Base-by-base conservation (phyloP, 2,329 filamentous ascomycete species). In the Pseudogymnoascus sp. region DNA sequence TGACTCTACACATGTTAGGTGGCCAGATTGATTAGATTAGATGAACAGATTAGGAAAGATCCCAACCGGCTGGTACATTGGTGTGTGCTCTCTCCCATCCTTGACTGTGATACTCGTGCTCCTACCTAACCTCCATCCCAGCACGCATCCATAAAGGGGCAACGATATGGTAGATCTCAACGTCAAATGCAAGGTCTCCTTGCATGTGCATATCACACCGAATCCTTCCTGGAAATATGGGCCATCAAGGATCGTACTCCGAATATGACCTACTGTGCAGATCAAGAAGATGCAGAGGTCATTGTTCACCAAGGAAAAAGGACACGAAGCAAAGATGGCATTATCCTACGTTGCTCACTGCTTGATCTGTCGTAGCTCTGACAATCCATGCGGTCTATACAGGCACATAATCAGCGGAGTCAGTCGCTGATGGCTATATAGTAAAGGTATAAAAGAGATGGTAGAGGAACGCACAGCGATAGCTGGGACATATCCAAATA, bases 161-260 rank as follows among this genome's bases (percentile, higher is more conserved):
- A 33, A 56, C 29, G 10, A 56, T 26, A 33, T 56, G 16, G 50
- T 13, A 19, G 26, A 56, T 56, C 50, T 56, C n/a, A 56, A 56
- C n/a, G 29, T 56, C 8, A 33, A 56, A 19, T 14, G 26, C 24
- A 56, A 33, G n/a, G 31, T n/a, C n/a, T 56, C 8, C 29, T 21
- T 33, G 29, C 26, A 31, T 56, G 29, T 33, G 50, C 50, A 56
- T 26, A 56, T 5, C 50, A 33, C 26, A 56, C 50, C 50, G n/a
- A 56, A 56, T 56, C 50, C 50, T 33, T 33, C 50, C 29, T 33
- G 50, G 4, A 56, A 56, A 56, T 56, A 56, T 56, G 50, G 50
- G 50, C 50, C 47, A 53, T 31, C 26, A 53, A 31, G 47, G 47
- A 6, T 19, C n/a, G 10, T 33, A 16, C 7, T 6, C 26, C n/a